Evolutionary conservation across 768 basidiomycete species (phyloP), one percentile per base, ranked within the genome.

Genomic region (Phlebiopsis gigantea): DNA sequence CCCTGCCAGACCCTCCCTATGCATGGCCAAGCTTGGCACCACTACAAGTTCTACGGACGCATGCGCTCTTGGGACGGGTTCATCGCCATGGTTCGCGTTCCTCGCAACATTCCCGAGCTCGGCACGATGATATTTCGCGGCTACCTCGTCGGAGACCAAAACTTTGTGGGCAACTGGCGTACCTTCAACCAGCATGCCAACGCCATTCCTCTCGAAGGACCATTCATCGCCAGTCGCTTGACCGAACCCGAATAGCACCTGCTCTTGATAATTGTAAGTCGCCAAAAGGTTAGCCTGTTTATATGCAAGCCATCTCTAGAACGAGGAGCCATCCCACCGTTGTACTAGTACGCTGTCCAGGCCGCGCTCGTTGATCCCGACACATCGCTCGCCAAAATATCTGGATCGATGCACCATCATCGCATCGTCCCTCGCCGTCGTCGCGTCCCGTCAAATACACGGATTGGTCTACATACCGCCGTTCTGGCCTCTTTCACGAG

Each of bases 111-210:
- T 19, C 58, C 45, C 14, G 41, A 25, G 7, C 56, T 53, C 43
- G 57, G 61, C 56, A 53, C 57, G 28, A 73, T 68, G 63, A 75
- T 90, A 42, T 84, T 89, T 61, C 85, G 82, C 31, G 88, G 88
- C 5, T 90, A 88, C 65, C 61, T 91, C 46, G 77, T 85, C 7
- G 86, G 82, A 0, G 81, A 79, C 6, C 71, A 78, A 55, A 86
- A 78, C 57, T 79, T 89, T 59, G 85, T 87, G 17, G 89, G 89
- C 5, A 83, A 81, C 54, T 90, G 88, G 89, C 75, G 88, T 28
- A 68, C 68, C 48, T 71, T 73, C 62, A 78, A 76, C 42, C 66
- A 65, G 53, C 72, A 66, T 57, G 78, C 80, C 45, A 71, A 75
- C 2, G 65, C 73, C 4, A 63, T 71, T 8, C 84, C 83, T 10